Conservation (phyloP, 129 eudicot species). For the Escallonia rubra region DNA sequence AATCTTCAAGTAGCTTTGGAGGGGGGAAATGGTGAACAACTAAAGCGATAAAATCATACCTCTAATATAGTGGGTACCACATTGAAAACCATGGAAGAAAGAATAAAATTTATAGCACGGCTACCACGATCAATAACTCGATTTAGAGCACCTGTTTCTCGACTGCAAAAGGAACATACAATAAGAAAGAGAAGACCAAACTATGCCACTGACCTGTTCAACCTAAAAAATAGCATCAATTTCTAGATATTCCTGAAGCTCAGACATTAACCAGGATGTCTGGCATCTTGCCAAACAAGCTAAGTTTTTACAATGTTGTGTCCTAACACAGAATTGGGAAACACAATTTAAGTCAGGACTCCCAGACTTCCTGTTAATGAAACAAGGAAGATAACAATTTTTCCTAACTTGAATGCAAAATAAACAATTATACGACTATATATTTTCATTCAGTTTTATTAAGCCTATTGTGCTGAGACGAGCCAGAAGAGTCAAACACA, state of each 20-base stretch:
- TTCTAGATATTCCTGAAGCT: too few relatives aligned
- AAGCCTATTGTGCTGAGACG: too few relatives aligned
- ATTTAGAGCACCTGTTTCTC: slow-evolving; percentile 94
- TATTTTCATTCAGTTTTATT: too few relatives aligned
- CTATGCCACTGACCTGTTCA: not conserved
- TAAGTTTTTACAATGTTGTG: too few relatives aligned
- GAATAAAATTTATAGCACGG: slow-evolving; percentile 94
- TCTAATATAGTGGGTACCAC: slow-evolving; percentile 92
- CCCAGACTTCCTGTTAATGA: too few relatives aligned
- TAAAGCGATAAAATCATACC: slow-evolving; percentile 42
- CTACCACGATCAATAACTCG: slow-evolving; percentile 98
- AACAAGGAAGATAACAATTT: too few relatives aligned
- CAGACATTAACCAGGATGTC: not conserved
- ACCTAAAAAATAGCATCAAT: not conserved
- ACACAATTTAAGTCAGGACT: too few relatives aligned
- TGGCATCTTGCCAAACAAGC: not conserved
- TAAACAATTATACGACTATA: too few relatives aligned
- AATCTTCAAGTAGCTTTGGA: not conserved
- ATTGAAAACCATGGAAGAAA: slow-evolving; percentile 95
- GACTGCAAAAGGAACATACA: slow-evolving; percentile 39
- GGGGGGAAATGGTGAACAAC: not conserved
- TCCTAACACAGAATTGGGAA: too few relatives aligned
- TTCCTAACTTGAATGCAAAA: too few relatives aligned
- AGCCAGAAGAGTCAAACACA: too few relatives aligned
- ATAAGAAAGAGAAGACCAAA: slow-evolving; percentile 2